Evolutionary conservation across 2,329 filamentous ascomycete genomes (phyloP).

Genomic region (Trichophaea hybrida): DNA sequence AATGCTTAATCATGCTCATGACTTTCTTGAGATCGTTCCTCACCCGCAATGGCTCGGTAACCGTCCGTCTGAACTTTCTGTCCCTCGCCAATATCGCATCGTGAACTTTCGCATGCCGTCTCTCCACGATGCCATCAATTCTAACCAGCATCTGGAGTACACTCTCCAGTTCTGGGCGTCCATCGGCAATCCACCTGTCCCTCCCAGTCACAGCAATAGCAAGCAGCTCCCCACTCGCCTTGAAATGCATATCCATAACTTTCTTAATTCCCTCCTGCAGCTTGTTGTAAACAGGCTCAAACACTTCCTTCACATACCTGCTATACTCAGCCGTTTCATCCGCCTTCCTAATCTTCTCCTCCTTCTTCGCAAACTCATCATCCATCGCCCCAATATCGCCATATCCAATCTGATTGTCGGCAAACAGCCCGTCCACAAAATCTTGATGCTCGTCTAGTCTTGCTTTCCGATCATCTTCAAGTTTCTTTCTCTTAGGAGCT

Average conservation of each 20-base stretch:
- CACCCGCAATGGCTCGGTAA: slow-evolving; percentile 25
- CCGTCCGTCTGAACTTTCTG: slow-evolving; percentile 25
- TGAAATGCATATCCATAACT: slow-evolving; percentile 26
- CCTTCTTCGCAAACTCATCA: slow-evolving; percentile 25
- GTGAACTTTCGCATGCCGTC: slow-evolving; percentile 26
- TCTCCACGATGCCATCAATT: slow-evolving; percentile 23
- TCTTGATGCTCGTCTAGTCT: slow-evolving; percentile 26
- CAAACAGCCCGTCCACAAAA: slow-evolving; percentile 25
- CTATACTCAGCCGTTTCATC: slow-evolving; percentile 28
- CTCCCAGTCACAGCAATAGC: slow-evolving; percentile 15
- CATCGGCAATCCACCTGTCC: slow-evolving; percentile 18
- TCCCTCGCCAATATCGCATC: slow-evolving; percentile 25
- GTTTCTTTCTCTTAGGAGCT: slow-evolving; percentile 23
- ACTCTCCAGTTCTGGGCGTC: slow-evolving; percentile 22
- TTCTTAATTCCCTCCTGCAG: slow-evolving; percentile 27
- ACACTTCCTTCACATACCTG: slow-evolving; percentile 26
- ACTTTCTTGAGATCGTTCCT: slow-evolving; percentile 26
- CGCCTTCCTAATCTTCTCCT: slow-evolving; percentile 24
- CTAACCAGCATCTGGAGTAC: slow-evolving; percentile 21
- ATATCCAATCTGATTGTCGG: slow-evolving; percentile 27
- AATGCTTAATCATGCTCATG: slow-evolving; percentile 27
- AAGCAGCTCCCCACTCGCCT: slow-evolving; percentile 14
- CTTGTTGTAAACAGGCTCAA: slow-evolving; percentile 25
- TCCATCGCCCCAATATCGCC: slow-evolving; percentile 27
- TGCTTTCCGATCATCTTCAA: slow-evolving; percentile 23